Evolutionary conservation across 495 filamentous ascomycete genomes (phyloP).

Genomic region (Cercophora newfieldiana): DNA sequence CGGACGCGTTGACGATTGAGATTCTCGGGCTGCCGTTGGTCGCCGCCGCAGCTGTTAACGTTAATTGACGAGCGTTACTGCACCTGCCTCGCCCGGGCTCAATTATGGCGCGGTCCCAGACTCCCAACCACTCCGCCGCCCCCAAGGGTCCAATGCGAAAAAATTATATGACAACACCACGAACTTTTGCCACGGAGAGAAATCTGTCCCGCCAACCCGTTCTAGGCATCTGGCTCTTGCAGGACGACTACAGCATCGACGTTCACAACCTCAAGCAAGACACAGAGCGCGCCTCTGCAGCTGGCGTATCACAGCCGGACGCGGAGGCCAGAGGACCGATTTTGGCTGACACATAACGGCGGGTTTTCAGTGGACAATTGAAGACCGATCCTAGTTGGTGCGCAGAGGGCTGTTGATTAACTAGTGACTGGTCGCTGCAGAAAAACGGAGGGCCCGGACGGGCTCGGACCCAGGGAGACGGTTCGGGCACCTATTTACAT

Average conservation of each 20-base stretch:
- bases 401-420: background rate
- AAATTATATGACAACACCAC: background rate
- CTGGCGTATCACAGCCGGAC: slow-evolving; percentile 1
- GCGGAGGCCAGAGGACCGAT: slow-evolving; percentile 5
- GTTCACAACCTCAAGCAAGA: background rate
- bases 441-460: background rate
- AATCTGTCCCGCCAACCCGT: background rate
- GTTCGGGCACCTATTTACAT: slow-evolving; percentile 7
- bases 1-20: slow-evolving; percentile 23
- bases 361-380: slow-evolving; percentile 29
- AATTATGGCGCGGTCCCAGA: slow-evolving; percentile 16
- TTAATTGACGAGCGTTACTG: slow-evolving; percentile 5
- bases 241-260: background rate
- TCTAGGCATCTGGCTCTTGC: background rate
- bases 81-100: background rate
- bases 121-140: slow-evolving; percentile 11
- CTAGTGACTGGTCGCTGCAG: slow-evolving; percentile 1
- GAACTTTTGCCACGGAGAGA: background rate
- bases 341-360: slow-evolving; percentile 24
- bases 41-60: slow-evolving; percentile 14
- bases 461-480: slow-evolving; percentile 4
- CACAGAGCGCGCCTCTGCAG: background rate
- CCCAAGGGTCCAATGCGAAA: background rate
- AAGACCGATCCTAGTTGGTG: slow-evolving; percentile 3
- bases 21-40: slow-evolving; percentile 25